These are phyloP conservation scores for Metahyphopichia silvanorum DNA, from an alignment of 805 yeast species.

Conservation along the genomic window DNA sequence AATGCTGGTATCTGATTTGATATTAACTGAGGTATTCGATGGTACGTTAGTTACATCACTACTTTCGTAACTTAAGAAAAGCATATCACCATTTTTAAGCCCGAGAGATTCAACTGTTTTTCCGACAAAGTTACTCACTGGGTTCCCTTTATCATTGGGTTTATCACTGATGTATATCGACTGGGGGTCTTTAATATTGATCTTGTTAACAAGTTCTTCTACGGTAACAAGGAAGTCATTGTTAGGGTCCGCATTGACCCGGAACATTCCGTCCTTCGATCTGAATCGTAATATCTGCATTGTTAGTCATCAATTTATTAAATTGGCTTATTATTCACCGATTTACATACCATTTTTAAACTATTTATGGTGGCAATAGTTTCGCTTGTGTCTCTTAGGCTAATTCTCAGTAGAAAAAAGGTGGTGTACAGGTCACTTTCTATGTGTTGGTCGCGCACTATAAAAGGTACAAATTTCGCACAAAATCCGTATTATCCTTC, in stretches of 20 bases:
- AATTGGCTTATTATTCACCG: no score
- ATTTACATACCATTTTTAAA: no score
- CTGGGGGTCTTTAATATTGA: constrained; percentile 14
- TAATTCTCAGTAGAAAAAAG: no score
- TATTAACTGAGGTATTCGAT: constrained; percentile 1
- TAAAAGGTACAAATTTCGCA: background rate
- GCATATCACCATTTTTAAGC: constrained; percentile 57
- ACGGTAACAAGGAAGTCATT: constrained; percentile 45
- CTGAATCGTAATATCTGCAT: constrained; percentile 73
- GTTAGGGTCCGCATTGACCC: constrained; percentile 51
- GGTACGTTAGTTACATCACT: constrained; percentile 2
- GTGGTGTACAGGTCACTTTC: no score
- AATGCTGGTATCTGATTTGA: constrained; percentile 3
- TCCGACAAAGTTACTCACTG: constrained; percentile 34
- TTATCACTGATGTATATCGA: constrained; percentile 39
- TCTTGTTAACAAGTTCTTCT: constrained; percentile 31
- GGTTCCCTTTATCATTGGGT: constrained; percentile 44
- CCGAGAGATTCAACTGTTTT: constrained; percentile 41
- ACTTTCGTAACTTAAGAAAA: constrained; percentile 40
- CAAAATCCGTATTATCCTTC: constrained; percentile 38
- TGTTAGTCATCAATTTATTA: no score
- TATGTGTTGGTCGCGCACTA: no score
- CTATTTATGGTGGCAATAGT: no score
- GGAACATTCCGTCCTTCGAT: constrained; percentile 77
- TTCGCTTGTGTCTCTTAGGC: no score